Conservation (phyloP, 2,329 filamentous ascomycete genomes). For the Arthrocladium fulminans region DNA sequence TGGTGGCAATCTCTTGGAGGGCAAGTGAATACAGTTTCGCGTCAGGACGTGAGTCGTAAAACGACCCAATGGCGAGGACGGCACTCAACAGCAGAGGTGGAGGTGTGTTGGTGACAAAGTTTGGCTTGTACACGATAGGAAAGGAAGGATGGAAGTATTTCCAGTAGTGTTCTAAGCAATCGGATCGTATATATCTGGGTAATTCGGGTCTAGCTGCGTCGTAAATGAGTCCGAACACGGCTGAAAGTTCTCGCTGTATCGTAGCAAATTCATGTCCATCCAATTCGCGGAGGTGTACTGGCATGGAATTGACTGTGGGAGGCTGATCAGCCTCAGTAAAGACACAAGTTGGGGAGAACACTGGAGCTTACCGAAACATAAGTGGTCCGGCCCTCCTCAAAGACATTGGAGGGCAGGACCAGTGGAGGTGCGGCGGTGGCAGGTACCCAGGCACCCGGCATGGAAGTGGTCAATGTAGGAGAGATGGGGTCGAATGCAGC, state of each 20-base stretch:
- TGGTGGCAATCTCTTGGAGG: slow-evolving; percentile 28
- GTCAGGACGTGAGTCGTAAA: slow-evolving; percentile 29
- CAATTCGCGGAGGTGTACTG: slow-evolving; percentile 33
- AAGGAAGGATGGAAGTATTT: slow-evolving; percentile 30
- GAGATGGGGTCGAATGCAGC: slow-evolving; percentile 20
- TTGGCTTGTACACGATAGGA: slow-evolving; percentile 29
- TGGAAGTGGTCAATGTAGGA: slow-evolving; percentile 18
- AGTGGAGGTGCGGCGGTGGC: slow-evolving; percentile 19
- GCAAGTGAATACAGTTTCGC: slow-evolving; percentile 28
- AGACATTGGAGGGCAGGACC: slow-evolving; percentile 19
- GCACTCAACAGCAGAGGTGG: slow-evolving; percentile 27
- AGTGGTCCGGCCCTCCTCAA: slow-evolving; percentile 18
- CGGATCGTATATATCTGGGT: slow-evolving; percentile 30
- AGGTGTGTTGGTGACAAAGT: slow-evolving; percentile 27
- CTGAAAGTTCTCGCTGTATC: slow-evolving; percentile 32
- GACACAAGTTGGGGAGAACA: slow-evolving; percentile 15
- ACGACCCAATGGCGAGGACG: slow-evolving; percentile 31
- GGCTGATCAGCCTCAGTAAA: slow-evolving; percentile 26
- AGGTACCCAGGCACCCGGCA: slow-evolving; percentile 19
- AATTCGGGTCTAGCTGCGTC: slow-evolving; percentile 29
- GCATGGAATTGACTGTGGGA: slow-evolving; percentile 29
- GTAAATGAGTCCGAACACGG: slow-evolving; percentile 28
- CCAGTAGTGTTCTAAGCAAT: slow-evolving; percentile 31
- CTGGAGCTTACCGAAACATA: slow-evolving; percentile 22
- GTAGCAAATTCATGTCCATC: slow-evolving; percentile 30